These are phyloP conservation scores for Globisporangium canariense DNA, from an alignment of 352 stramenopile genomes.

Conservation along the genomic window DNA sequence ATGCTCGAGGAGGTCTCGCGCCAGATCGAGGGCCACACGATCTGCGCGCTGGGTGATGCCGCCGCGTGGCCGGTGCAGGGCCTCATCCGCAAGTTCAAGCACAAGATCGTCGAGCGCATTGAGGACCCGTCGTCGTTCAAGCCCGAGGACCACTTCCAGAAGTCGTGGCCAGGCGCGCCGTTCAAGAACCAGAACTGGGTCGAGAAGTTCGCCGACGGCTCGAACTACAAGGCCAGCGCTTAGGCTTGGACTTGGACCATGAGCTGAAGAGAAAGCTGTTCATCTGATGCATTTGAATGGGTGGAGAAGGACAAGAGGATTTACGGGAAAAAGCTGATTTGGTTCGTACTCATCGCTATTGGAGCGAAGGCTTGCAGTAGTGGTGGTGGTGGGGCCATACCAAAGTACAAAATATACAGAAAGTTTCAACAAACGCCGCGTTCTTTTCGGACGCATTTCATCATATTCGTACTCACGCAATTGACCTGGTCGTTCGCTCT, in stretches of 20 bases:
- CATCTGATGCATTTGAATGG: background rate
- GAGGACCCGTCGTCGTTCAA: slow-evolving; percentile 95
- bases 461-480: slow-evolving; percentile 58
- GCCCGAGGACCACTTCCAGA: slow-evolving; percentile 93
- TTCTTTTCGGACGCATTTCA: slow-evolving; percentile 14
- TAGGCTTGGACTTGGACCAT: slow-evolving; percentile 22
- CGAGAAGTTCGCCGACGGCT: slow-evolving; percentile 90
- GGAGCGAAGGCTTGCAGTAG: background rate
- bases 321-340: slow-evolving; percentile 2
- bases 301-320: background rate
- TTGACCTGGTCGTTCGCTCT: background rate
- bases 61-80: slow-evolving; percentile 99
- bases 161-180: slow-evolving; percentile 92
- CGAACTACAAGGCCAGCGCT: slow-evolving; percentile 83
- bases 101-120: slow-evolving; percentile 98
- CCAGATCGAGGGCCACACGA: slow-evolving; percentile 99
- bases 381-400: background rate
- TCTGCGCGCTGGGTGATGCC: slow-evolving; percentile 98
- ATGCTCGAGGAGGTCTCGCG: slow-evolving; percentile 99
- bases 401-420: slow-evolving; percentile 17
- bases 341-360: background rate
- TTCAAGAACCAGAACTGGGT: slow-evolving; percentile 97
- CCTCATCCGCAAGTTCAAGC: slow-evolving; percentile 98
- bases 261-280: background rate
- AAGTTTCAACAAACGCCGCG: background rate